Percentiles rank a stretch among this genome's conserved stretches.
Conservation (phyloP, 257 asterid species). For the Solanum sejunctum region DNA sequence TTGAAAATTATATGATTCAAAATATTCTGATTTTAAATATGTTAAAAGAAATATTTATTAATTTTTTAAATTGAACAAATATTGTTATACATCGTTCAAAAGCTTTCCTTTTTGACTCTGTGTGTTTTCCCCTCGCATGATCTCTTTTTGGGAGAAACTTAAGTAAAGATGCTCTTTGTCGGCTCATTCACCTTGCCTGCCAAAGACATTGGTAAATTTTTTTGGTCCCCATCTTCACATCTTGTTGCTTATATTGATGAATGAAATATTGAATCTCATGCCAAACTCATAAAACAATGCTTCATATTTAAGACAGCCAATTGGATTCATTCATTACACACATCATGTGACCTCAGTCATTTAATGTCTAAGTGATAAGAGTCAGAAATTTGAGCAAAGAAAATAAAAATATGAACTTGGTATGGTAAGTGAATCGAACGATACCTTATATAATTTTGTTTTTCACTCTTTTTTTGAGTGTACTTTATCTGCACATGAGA, state of each 20-base stretch:
- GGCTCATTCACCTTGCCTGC: slow-evolving; percentile 2
- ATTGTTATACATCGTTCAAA: too few species aligned
- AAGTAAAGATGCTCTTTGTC: slow-evolving; percentile 20
- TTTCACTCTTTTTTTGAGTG: too few species aligned
- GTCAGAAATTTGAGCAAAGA: neutral
- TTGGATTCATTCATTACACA: neutral
- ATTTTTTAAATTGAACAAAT: too few species aligned
- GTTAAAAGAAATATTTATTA: accelerated
- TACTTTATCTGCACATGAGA: neutral
- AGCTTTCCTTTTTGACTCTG: too few species aligned
- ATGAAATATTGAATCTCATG: neutral
- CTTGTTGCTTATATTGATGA: neutral
- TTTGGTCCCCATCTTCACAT: neutral
- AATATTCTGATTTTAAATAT: neutral
- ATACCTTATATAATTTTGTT: too few species aligned
- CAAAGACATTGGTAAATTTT: neutral
- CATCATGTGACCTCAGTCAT: neutral
- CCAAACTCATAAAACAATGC: neutral
- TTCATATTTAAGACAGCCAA: neutral
- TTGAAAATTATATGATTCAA: neutral
- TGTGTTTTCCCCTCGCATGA: neutral
- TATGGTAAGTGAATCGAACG: too few species aligned
- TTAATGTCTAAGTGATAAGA: neutral
- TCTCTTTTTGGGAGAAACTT: slow-evolving; percentile 4
- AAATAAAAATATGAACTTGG: neutral